Percentiles rank a stretch among this genome's conserved stretches.
Evolutionary conservation across 73 alveolate genomes (phyloP).

Genomic region (Uronychia binucleata): DNA sequence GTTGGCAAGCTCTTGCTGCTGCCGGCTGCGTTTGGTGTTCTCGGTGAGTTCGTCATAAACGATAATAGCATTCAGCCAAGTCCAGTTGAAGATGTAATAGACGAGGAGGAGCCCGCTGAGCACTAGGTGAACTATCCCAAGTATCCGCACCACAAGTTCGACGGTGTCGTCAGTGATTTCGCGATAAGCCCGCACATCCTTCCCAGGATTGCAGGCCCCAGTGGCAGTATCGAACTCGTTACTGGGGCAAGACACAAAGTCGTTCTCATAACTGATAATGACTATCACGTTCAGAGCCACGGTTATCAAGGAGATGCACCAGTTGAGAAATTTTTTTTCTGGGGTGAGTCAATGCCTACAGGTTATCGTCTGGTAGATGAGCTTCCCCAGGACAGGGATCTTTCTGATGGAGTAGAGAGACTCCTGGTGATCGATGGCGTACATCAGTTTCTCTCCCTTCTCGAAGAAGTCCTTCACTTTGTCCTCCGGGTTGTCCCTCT

Average conservation of each 20-base stretch:
- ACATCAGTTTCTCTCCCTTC: neutral
- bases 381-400: neutral
- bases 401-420: neutral
- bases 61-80: neutral
- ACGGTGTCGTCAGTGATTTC: no score
- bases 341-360: no score
- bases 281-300: neutral
- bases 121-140: neutral
- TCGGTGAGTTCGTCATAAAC: neutral
- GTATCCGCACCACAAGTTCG: no score
- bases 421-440: constrained; percentile 1
- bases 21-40: neutral
- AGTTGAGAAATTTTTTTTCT: neutral
- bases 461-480: neutral
- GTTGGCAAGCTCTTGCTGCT: neutral
- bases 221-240: no score
- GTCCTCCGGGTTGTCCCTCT: no score
- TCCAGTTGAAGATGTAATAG: neutral
- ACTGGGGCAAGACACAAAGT: no score
- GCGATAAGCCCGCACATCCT: no score
- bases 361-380: neutral
- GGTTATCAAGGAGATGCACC: neutral
- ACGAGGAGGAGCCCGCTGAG: neutral
- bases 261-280: neutral
- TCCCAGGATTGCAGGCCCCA: no score